Percentiles rank a stretch among this genome's conserved stretches.
Conservation (phyloP, 331 rosid genomes). For the Malus hybrid region DNA sequence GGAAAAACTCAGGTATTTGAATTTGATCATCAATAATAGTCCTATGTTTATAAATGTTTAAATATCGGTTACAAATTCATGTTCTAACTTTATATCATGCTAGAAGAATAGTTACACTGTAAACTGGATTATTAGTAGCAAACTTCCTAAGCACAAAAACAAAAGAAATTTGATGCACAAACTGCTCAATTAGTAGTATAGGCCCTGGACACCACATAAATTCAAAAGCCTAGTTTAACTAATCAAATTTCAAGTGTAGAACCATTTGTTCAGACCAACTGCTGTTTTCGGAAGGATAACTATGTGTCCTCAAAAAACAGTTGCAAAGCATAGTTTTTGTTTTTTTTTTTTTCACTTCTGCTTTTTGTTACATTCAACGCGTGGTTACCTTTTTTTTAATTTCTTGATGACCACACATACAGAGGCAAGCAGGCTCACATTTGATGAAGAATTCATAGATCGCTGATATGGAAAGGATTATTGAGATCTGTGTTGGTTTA, state of each 20-base stretch:
- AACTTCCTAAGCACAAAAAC: neutral
- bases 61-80: neutral
- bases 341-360: too few species aligned
- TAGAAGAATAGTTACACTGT: neutral
- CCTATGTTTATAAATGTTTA: neutral
- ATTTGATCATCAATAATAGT: slow-evolving; percentile 1
- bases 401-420: neutral
- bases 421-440: neutral
- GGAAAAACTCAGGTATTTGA: slow-evolving; percentile 46
- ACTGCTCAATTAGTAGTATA: neutral
- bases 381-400: too few species aligned
- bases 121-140: neutral
- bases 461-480: too few species aligned
- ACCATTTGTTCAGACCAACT: neutral
- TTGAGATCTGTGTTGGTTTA: neutral
- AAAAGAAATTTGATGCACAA: neutral
- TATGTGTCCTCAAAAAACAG: neutral
- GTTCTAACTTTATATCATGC: neutral
- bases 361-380: too few species aligned
- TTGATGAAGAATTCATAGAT: too few species aligned
- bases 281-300: neutral
- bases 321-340: neutral
- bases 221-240: neutral
- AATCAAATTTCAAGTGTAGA: neutral
- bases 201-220: neutral